Evolutionary conservation across 305 asterid genomes (phyloP).

Genomic region (Fraxinus dipetala): DNA sequence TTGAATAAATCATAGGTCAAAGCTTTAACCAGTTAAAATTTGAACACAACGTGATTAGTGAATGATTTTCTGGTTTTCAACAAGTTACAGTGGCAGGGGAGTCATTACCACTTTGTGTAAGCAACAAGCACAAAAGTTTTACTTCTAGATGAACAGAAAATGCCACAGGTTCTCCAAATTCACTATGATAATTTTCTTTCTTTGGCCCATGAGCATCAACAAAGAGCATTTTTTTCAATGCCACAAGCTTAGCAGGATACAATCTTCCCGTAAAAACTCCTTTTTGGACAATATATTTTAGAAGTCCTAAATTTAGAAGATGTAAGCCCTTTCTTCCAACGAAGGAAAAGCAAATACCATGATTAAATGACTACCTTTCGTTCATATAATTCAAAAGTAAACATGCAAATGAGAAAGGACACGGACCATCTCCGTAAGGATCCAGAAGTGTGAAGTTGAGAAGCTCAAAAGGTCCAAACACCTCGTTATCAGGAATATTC

Average conservation of each 20-base stretch:
- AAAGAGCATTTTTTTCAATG: not conserved
- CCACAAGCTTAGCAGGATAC: not conserved
- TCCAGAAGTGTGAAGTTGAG: slow-evolving; percentile 71
- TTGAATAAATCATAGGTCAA: not conserved
- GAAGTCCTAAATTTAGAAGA: not conserved
- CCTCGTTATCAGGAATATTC: slow-evolving; percentile 57
- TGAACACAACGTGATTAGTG: not conserved
- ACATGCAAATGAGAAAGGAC: slow-evolving; percentile 12
- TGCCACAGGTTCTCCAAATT: not conserved
- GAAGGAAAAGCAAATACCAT: not conserved
- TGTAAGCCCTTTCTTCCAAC: not conserved
- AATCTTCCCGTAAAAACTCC: not conserved
- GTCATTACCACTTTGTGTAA: not conserved
- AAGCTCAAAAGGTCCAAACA: slow-evolving; percentile 92
- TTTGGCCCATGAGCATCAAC: not conserved
- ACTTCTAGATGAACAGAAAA: not conserved
- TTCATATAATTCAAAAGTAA: not conserved
- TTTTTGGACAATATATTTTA: not conserved
- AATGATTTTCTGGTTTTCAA: not conserved
- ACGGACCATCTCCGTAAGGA: slow-evolving; percentile 58
- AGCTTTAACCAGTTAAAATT: not conserved
- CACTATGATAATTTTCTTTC: not conserved
- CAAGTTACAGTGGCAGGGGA: not conserved
- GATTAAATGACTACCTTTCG: not conserved
- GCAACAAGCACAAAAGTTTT: not conserved